Conservation (phyloP, 2,329 filamentous ascomycete genomes). For the Cladosporium sp. region DNA sequence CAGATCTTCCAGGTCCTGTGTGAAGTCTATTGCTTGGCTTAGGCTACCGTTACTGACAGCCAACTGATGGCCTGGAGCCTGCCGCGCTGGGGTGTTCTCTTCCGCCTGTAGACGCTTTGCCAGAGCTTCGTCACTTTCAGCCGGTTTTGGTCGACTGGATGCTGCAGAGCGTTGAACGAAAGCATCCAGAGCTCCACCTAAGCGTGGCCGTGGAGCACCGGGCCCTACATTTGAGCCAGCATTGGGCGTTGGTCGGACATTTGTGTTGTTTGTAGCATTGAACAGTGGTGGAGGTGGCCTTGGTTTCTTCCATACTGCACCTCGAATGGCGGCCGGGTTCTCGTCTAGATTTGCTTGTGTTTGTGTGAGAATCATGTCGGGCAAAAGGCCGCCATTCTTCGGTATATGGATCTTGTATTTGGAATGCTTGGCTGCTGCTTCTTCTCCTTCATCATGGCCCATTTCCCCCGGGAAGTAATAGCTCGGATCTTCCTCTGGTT, state of each 20-base stretch:
- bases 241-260: background rate
- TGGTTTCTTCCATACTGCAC: constrained; percentile 46
- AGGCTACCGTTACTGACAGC: background rate
- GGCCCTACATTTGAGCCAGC: background rate
- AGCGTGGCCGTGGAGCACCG: background rate
- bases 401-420: constrained; percentile 43
- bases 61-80: background rate
- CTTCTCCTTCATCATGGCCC: constrained; percentile 10
- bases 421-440: constrained; percentile 29
- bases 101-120: constrained; percentile 30
- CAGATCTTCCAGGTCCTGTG: constrained; percentile 48
- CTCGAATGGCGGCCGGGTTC: constrained; percentile 42
- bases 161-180: constrained; percentile 2
- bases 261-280: constrained; percentile 10
- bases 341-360: constrained; percentile 37
- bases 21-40: background rate
- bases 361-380: constrained; percentile 41
- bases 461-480: constrained; percentile 27
- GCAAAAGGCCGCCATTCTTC: constrained; percentile 35
- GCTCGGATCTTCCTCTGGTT: constrained; percentile 17
- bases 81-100: constrained; percentile 19
- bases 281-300: constrained; percentile 19
- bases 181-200: constrained; percentile 6
- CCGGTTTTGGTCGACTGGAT: background rate
- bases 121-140: constrained; percentile 24